phyloP scores from a whole-genome alignment of 805 yeast species.

The Trichomonascus vanleenenianus region DNA sequence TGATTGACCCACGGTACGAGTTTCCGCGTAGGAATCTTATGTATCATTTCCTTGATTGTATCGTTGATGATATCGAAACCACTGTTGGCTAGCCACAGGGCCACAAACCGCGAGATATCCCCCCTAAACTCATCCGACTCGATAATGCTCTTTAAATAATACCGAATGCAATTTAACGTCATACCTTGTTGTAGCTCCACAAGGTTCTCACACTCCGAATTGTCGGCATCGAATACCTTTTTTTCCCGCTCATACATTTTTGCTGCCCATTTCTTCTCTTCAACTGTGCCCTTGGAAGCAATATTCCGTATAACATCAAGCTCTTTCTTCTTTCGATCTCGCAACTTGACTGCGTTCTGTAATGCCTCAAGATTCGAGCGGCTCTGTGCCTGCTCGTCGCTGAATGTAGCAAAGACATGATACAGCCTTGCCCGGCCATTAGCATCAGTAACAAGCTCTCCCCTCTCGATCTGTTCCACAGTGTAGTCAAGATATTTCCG shows the following conservation, averaged over 20 bases:
- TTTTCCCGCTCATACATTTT: constrained; percentile 21
- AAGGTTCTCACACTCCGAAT: constrained; percentile 36
- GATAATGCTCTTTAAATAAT: constrained; percentile 49
- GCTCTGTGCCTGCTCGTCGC: constrained; percentile 46
- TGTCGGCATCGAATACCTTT: constrained; percentile 40
- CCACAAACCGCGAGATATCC: constrained; percentile 68
- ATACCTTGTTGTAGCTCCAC: constrained; percentile 35
- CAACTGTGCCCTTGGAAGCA: neutral
- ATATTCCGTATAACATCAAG: neutral
- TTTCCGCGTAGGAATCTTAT: constrained; percentile 46
- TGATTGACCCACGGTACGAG: constrained; percentile 80
- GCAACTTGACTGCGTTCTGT: neutral
- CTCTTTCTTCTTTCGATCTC: constrained; percentile 1
- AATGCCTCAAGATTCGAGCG: neutral
- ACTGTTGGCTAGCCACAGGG: constrained; percentile 70
- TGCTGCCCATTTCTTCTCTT: neutral
- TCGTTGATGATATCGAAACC: constrained; percentile 37
- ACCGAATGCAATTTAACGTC: constrained; percentile 46
- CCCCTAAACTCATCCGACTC: constrained; percentile 38
- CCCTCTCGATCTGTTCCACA: constrained; percentile 16
- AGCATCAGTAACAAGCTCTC: constrained; percentile 7
- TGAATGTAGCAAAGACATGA: constrained; percentile 62
- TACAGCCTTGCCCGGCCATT: constrained; percentile 37
- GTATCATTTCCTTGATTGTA: constrained; percentile 33
- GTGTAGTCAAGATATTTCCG: constrained; percentile 46